Evolutionary conservation across 129 eudicot genomes (phyloP), one percentile per base, ranked within the genome.

Genomic region (Heracleum sosnowskyi): DNA sequence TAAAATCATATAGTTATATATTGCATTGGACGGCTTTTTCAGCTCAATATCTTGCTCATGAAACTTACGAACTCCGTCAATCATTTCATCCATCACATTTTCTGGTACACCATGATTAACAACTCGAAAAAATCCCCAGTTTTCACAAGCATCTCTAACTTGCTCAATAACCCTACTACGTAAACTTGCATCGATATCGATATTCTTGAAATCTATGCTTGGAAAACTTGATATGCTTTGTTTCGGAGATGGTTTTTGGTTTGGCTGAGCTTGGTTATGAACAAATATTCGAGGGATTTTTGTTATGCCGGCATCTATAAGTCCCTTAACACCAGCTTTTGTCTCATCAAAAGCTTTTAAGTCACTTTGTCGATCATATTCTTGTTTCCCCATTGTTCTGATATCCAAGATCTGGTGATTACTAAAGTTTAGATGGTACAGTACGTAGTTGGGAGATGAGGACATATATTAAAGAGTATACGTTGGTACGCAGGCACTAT

Each of bases 101-200:
- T 33, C 68, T n/a, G 87, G 88, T 13, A 85, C 81, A 18, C 85
- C 88, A 47, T 88, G 91, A 81, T 81, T 83, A 24, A 83, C 81
- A 10, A 88, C 71, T 77, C 83, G 88, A 71, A 87, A 87, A 75
- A 87, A 83, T 1, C 91, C 89, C 87, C 87, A 85, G 1, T 53
- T 82, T 35, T 80, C 86, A 37, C 82, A 76, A 42, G 88, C 86
- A 28, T 64, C 64, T 44, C 78, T 55, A 46, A 87, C 70, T 39
- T 80, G 24, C 6, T 74, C 69, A 4, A 82, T 12, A 20, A 81
- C 68, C 36, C 72, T 55, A 7, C 31, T n/a, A 11, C 83, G 75
- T 40, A 3, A 31, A 13, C 22, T 69, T 20, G 57, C 60, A 42
- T 47, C 69, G 26, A 35, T 44, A 35, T 70, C 51, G 11, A 71